Percentiles rank a stretch among this genome's conserved stretches.
Conservation (phyloP, 169 alveolate genomes). For the Theileria annulata region DNA sequence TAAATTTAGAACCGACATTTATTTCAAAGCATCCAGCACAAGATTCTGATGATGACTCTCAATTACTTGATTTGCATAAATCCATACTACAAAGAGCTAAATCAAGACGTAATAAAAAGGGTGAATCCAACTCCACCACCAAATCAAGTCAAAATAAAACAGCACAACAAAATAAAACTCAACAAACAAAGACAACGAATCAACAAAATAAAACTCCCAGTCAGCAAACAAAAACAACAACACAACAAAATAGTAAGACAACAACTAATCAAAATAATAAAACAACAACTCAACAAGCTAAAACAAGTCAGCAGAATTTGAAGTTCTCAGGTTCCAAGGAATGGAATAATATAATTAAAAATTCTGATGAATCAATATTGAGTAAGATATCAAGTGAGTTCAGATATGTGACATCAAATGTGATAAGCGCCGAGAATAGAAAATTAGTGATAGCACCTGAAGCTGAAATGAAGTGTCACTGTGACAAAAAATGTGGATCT, state of each 20-base stretch:
- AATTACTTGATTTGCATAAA: slow-evolving; percentile 24
- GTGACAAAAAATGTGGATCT: slow-evolving; percentile 15
- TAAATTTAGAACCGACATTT: slow-evolving; percentile 35
- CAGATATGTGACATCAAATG: slow-evolving; percentile 44
- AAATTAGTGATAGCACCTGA: slow-evolving; percentile 26
- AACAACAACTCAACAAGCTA: neutral
- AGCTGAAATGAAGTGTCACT: slow-evolving; percentile 30
- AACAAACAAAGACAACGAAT: neutral
- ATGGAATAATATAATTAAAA: slow-evolving; percentile 40
- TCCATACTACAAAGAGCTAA: slow-evolving; percentile 1
- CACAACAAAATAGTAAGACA: too few species aligned
- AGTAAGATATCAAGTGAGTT: slow-evolving; percentile 46
- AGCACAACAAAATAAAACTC: neutral
- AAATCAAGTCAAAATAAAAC: neutral
- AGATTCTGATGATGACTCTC: slow-evolving; percentile 20
- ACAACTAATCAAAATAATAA: neutral
- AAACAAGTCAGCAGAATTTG: neutral
- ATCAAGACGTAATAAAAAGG: slow-evolving; percentile 20
- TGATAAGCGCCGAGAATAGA: slow-evolving; percentile 45
- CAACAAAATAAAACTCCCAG: neutral
- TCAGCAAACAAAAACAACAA: too few species aligned
- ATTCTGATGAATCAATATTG: slow-evolving; percentile 20
- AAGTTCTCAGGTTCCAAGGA: slow-evolving; percentile 11
- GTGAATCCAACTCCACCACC: neutral
- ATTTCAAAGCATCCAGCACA: slow-evolving; percentile 28